These are phyloP conservation scores for Entomortierella beljakovae DNA, from an alignment of 192 early-diverging fungal species.

Conservation along the genomic window DNA sequence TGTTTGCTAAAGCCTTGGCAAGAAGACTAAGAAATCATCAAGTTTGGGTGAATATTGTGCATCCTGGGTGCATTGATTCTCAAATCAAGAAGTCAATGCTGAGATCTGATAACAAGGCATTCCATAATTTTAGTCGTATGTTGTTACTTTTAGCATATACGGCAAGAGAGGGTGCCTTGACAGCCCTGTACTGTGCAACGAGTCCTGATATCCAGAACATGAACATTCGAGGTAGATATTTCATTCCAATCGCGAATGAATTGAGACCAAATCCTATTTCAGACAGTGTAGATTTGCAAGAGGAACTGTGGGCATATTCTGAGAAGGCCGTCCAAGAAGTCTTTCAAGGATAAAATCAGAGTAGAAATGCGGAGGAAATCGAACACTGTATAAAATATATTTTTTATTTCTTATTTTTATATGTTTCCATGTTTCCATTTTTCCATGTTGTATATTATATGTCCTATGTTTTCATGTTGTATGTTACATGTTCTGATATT, in stretches of 20 bases:
- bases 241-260: constrained; percentile 31
- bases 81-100: constrained; percentile 1
- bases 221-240: constrained; percentile 33
- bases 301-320: not conserved
- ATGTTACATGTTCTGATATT: no score
- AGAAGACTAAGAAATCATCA: no score
- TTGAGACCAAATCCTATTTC: not conserved
- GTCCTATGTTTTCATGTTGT: no score
- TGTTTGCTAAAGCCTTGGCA: no score
- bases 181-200: constrained; percentile 58
- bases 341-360: not conserved
- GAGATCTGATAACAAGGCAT: not conserved
- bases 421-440: no score
- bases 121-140: not conserved
- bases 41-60: not conserved
- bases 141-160: not conserved
- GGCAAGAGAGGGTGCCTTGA: constrained; percentile 48
- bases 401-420: no score
- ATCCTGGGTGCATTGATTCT: not conserved
- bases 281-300: not conserved
- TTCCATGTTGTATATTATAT: no score
- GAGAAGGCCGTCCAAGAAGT: not conserved
- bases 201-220: constrained; percentile 60
- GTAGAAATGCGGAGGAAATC: no score
- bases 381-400: no score